These are phyloP conservation scores for Dendrobium huoshanense DNA, from an alignment of 106 monocot genomes.

Conservation along the genomic window DNA sequence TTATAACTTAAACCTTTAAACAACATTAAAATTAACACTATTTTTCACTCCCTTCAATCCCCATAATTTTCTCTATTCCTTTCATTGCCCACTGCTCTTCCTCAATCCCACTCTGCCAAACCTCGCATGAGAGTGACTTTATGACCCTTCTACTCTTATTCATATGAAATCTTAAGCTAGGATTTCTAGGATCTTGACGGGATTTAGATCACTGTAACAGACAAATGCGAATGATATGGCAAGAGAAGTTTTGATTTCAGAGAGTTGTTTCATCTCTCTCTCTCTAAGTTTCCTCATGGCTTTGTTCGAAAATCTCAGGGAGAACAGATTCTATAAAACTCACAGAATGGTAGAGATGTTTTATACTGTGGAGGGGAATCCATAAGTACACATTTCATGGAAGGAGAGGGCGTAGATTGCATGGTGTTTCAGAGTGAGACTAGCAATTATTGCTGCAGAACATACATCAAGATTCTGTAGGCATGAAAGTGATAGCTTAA, in stretches of 20 bases:
- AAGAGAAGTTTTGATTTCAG: neutral
- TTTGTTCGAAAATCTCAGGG: neutral
- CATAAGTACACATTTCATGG: neutral
- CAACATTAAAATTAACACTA: neutral
- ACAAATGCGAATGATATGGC: neutral
- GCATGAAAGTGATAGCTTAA: too few species aligned
- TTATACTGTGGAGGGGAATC: neutral
- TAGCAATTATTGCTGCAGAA: neutral
- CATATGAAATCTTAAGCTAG: neutral
- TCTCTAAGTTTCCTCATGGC: neutral
- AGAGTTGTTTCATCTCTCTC: neutral
- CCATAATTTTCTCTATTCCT: neutral
- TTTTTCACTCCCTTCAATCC: neutral
- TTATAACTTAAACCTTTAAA: neutral
- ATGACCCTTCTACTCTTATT: neutral
- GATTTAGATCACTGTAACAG: neutral
- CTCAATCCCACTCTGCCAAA: neutral
- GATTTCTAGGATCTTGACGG: neutral
- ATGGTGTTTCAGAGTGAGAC: neutral
- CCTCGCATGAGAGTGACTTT: too few species aligned
- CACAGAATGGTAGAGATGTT: neutral
- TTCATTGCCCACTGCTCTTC: neutral
- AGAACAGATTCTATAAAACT: neutral
- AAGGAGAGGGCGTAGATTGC: neutral
- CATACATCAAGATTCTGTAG: too few species aligned